Evolutionary conservation across 208 protist genomes (phyloP), one percentile per base, ranked within the genome.

Genomic region (Angomonas deanei): DNA sequence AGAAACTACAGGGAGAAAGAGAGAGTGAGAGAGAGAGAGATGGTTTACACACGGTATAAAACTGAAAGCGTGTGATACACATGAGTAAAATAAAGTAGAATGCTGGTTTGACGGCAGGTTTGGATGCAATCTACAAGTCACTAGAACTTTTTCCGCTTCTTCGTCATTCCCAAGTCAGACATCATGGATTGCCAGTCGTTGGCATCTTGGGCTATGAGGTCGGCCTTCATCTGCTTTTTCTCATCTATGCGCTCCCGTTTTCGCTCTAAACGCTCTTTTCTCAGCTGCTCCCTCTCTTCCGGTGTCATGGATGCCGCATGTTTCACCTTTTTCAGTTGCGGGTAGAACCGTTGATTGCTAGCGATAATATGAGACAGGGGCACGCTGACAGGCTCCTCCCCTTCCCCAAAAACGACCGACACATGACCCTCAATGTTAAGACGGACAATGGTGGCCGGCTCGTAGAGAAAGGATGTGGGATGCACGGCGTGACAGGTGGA

Each of bases 121-220:
- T n/a, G n/a, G n/a, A n/a, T n/a, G n/a, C n/a, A n/a, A n/a, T n/a
- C n/a, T n/a, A n/a, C n/a, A n/a, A n/a, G n/a, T n/a, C n/a, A n/a
- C n/a, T n/a, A n/a, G n/a, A n/a, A 61, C 56, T 24, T 61, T 47
- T 47, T 24, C 24, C 19, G 34, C 36, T 61, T 61, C 34, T 61
- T 61, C 30, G 34, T 8, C 10, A 53, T 23, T 11, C 47, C 47
- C 47, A 53, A 23, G 23, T 53, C 47, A 15, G 64, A 59, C 59
- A 90, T 76, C 56, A 88, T 53, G 32, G 73, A 23, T 48, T 88
- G 78, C 84, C 87, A 93, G 49, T 91, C 87, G 57, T 78, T 78
- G 19, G 81, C 80, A 42, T 85, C 82, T 56, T 86, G 74, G 17
- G 68, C 78, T 3, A 86, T 68, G 30, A 80, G 64, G 61, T 72